Evolutionary conservation across 164 flowering plant species (phyloP).

Genomic region (Aristolochia fimbriata): DNA sequence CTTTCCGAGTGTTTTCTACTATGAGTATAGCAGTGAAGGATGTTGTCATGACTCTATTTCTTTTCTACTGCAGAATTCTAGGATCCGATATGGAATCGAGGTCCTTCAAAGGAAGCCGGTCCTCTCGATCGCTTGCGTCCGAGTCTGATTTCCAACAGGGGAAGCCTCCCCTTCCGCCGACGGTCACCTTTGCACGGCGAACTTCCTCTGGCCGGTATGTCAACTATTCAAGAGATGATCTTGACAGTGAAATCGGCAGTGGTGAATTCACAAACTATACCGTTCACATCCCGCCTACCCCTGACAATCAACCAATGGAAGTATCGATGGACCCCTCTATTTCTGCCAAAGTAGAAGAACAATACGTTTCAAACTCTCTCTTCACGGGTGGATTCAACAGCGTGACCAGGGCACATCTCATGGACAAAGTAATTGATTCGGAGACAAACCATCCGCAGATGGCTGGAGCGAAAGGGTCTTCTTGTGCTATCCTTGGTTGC

Average conservation of each 20-base stretch:
- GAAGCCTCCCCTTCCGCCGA: constrained; percentile 19
- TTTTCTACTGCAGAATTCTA: constrained; percentile 1
- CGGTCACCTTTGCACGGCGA: constrained; percentile 37
- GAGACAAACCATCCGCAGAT: constrained; percentile 53
- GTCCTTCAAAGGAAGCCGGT: constrained; percentile 34
- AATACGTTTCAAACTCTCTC: constrained; percentile 54
- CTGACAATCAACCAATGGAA: constrained; percentile 59
- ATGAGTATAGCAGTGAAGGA: too few relatives aligned
- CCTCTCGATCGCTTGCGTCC: constrained; percentile 27
- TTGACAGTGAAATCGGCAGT: constrained; percentile 38
- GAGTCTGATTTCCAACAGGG: constrained; percentile 15
- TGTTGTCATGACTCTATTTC: too few relatives aligned
- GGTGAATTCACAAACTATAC: constrained; percentile 40
- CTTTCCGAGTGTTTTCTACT: too few relatives aligned
- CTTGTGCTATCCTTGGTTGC: constrained; percentile 49
- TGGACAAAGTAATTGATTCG: constrained; percentile 70
- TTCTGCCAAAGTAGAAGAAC: constrained; percentile 52
- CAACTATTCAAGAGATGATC: constrained; percentile 44
- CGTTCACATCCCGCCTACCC: constrained; percentile 56
- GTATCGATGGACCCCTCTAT: constrained; percentile 34
- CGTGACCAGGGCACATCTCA: constrained; percentile 52
- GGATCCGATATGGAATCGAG: constrained; percentile 31
- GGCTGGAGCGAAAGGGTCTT: constrained; percentile 52
- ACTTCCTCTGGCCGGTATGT: constrained; percentile 50
- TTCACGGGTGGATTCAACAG: constrained; percentile 62